Conservation (phyloP, 2,329 filamentous ascomycete species). For the Chalaropsis thielavioides region DNA sequence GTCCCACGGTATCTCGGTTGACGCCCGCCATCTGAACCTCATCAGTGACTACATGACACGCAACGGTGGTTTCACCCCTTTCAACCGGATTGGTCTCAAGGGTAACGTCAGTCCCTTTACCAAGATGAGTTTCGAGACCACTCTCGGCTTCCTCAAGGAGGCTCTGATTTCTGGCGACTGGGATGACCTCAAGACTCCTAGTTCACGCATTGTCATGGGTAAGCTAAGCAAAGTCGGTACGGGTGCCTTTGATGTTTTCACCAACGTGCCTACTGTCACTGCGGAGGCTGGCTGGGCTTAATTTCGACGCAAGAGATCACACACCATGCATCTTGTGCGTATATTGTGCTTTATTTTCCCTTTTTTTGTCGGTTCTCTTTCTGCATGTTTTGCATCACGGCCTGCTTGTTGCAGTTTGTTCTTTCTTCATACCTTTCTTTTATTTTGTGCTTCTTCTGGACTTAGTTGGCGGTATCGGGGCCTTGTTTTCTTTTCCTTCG, state of each 20-base stretch:
- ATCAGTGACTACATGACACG: constrained; percentile 99
- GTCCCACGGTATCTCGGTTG: constrained; percentile 82
- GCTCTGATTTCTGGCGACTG: constrained; percentile 80
- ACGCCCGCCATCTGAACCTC: constrained; percentile 81
- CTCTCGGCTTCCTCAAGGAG: constrained; percentile 81
- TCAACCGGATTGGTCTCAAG: constrained; percentile 79
- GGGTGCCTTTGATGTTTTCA: constrained; percentile 79
- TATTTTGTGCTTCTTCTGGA: not conserved
- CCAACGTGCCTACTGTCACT: constrained; percentile 37
- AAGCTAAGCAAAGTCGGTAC: constrained; percentile 72
- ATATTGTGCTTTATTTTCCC: not conserved
- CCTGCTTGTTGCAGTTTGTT: not conserved
- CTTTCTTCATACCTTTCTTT: not conserved
- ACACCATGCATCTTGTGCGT: not conserved
- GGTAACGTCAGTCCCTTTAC: constrained; percentile 81
- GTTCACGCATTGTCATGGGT: constrained; percentile 77
- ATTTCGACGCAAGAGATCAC: not conserved
- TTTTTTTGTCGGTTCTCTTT: not conserved
- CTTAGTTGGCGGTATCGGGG: not conserved
- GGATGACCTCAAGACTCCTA: constrained; percentile 76
- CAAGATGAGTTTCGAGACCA: constrained; percentile 99
- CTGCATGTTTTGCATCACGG: not conserved
- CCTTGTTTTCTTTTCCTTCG: not conserved
- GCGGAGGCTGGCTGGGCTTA: constrained; percentile 27
- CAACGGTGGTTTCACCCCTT: constrained; percentile 73